Evolutionary conservation across 106 monocot species (phyloP), one percentile per base, ranked within the genome.

Genomic region (Amphibolis antarctica): DNA sequence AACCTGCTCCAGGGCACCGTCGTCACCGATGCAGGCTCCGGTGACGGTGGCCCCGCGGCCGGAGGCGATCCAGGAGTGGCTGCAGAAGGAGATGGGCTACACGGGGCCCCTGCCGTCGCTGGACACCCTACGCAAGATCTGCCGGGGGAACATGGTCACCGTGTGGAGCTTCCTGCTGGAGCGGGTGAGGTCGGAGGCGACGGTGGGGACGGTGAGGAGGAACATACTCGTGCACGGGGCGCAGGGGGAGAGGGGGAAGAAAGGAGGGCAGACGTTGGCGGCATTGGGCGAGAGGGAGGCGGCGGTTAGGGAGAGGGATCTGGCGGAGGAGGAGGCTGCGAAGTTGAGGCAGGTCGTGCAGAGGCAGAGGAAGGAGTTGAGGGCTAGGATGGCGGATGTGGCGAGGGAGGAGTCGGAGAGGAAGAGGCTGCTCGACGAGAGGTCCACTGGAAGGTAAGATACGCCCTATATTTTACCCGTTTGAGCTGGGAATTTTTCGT

Each of bases 51-150:
- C 63, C 29, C 79, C 84, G 29, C 64, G 61, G 53, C 82, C 88
- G 54, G 87, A 87, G 74, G 85, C 78, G 53, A 99, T 99, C 48
- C 46, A 88, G n/a, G 86, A 87, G 66, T 99, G 98, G 98, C 75
- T 99, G 5, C 91, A 99, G 68, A 83, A 77, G 69, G 98, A 99
- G 77, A 87, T 99, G 85, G 87, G 76, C 18, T 91, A 87, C 83
- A 61, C 82, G 0, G 80, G 72, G 9, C 72, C 84, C n/a, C 78
- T 83, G 20, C 91, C 91, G n/a, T 72, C 82, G 1, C 66, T 81
- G 9, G 98, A 99, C 15, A 75, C 80, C 78, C 78, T 99, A 31
- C 87, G 88, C 44, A 91, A 85, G 80, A 75, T 99, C 74, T 91
- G 91, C 85, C 73, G 91, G 12, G 91, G 98, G 12, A 99, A 99